These are phyloP conservation scores for Albizia julibrissin DNA, from an alignment of 306 rosid species.

Conservation along the genomic window DNA sequence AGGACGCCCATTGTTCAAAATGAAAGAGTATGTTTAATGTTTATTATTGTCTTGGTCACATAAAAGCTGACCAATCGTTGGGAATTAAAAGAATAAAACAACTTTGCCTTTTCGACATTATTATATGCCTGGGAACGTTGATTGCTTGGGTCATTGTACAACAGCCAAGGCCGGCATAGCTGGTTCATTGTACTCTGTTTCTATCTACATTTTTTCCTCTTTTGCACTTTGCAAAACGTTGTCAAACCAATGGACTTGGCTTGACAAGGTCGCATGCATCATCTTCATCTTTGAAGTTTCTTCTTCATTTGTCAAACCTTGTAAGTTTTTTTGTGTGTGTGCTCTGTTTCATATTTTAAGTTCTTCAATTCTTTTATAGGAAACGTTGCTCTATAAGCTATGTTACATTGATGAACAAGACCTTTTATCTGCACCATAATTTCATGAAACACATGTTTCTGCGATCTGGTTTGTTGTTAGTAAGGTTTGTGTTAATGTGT, in stretches of 20 bases:
- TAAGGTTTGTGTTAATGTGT: background rate
- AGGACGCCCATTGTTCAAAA: background rate
- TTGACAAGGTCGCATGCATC: conserved; percentile 1
- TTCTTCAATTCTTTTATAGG: background rate
- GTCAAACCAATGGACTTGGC: background rate
- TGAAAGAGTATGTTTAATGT: background rate
- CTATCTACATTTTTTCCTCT: background rate
- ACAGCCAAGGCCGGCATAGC: conserved; percentile 55
- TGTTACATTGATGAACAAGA: background rate
- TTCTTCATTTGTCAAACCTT: conserved; percentile 11
- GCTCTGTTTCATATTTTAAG: background rate
- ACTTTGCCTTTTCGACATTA: conserved; percentile 6
- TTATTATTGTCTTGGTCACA: background rate
- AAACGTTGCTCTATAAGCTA: background rate
- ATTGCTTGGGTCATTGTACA: conserved; percentile 46
- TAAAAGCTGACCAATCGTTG: background rate
- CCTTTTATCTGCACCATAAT: background rate
- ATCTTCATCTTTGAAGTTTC: conserved; percentile 4
- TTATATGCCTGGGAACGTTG: conserved; percentile 43
- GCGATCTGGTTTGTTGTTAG: background rate
- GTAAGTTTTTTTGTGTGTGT: background rate
- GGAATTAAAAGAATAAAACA: background rate
- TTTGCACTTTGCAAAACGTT: background rate
- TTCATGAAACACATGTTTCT: background rate
- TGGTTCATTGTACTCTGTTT: conserved; percentile 32